phyloP scores from a whole-genome alignment of 257 asterid genomes.

The Salvia rosmarinus region DNA sequence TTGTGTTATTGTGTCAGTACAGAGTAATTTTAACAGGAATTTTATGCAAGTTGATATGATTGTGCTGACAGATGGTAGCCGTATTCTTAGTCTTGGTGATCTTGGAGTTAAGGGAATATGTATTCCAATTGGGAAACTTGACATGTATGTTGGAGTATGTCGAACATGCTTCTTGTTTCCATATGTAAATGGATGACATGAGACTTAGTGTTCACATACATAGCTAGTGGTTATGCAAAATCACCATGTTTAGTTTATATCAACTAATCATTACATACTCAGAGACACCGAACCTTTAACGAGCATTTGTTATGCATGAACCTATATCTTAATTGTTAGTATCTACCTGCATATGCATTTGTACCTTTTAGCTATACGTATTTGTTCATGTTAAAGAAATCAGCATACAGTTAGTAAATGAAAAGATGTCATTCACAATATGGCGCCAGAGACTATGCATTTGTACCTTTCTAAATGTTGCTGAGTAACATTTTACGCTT shows the following conservation, averaged over 20 bases:
- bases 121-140: slow-evolving; percentile 97
- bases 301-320: slow-evolving; percentile 26
- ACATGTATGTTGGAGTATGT: slow-evolving; percentile 96
- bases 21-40: background rate
- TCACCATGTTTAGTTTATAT: background rate
- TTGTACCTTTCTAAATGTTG: background rate
- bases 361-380: background rate
- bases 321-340: background rate
- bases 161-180: slow-evolving; percentile 24
- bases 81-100: slow-evolving; percentile 99
- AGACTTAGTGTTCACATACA: slow-evolving; percentile 17
- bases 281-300: slow-evolving; percentile 7
- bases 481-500: slow-evolving; percentile 22
- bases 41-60: slow-evolving; percentile 92
- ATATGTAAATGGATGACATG: slow-evolving; percentile 18
- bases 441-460: slow-evolving; percentile 21
- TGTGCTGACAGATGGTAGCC: slow-evolving; percentile 97
- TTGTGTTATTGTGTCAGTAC: slow-evolving; percentile 19
- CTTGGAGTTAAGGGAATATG: slow-evolving; percentile 99
- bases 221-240: slow-evolving; percentile 13
- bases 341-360: slow-evolving; percentile 8
- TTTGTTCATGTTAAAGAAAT: slow-evolving; percentile 6
- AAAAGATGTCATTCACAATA: slow-evolving; percentile 19
- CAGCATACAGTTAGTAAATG: background rate
- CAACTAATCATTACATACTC: slow-evolving; percentile 23